Conservation (phyloP, 2,329 filamentous ascomycete species). For the Pyrenochaeta sp. region DNA sequence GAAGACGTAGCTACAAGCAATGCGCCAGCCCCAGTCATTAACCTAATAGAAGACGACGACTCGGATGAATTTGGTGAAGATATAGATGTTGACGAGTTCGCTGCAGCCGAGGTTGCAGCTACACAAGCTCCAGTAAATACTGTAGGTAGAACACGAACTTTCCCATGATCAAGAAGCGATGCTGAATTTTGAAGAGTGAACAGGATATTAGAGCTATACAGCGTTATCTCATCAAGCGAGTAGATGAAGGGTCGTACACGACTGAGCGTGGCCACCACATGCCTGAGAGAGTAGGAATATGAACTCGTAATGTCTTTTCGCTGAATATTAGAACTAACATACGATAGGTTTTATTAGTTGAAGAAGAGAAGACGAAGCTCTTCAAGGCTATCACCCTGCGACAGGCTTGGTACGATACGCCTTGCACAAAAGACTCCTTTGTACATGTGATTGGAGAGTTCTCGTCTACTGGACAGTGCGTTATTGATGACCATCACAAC, state of each 20-base stretch:
- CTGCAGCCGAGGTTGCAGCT: constrained; percentile 74
- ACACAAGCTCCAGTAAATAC: constrained; percentile 68
- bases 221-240: constrained; percentile 81
- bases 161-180: constrained; percentile 38
- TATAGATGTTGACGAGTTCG: constrained; percentile 74
- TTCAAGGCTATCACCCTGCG: constrained; percentile 77
- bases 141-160: constrained; percentile 61
- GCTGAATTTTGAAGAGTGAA: constrained; percentile 75
- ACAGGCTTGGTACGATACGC: constrained; percentile 86
- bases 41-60: constrained; percentile 51
- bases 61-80: constrained; percentile 74
- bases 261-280: constrained; percentile 67
- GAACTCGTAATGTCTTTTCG: neutral
- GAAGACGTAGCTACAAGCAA: constrained; percentile 6
- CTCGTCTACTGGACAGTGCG: constrained; percentile 72
- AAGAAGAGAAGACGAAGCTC: constrained; percentile 75
- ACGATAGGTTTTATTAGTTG: constrained; percentile 77
- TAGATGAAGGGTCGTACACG: constrained; percentile 73
- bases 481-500: constrained; percentile 82
- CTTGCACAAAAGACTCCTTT: constrained; percentile 76
- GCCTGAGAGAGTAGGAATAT: constrained; percentile 72
- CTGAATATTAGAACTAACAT: constrained; percentile 26
- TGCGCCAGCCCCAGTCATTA: constrained; percentile 30
- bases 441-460: constrained; percentile 89
- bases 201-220: constrained; percentile 78